Conservation (phyloP, 768 basidiomycete genomes). For the Suillus occidentalis region DNA sequence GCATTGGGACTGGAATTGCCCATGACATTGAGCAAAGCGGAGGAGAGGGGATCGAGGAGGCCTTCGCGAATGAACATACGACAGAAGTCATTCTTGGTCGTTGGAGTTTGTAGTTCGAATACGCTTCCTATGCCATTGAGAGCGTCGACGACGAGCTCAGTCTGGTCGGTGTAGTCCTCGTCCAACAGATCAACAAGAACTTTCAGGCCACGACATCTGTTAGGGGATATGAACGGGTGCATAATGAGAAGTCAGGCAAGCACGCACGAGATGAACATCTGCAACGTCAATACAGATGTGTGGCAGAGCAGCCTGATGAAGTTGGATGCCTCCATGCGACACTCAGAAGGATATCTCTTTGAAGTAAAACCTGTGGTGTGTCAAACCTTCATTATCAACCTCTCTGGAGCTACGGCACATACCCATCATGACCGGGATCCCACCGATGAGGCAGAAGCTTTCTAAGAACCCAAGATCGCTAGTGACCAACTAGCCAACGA, state of each 20-base stretch:
- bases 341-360: conserved; percentile 91
- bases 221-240: neutral
- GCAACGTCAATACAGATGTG: conserved; percentile 89
- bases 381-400: conserved; percentile 6
- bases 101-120: conserved; percentile 94
- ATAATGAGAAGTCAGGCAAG: neutral
- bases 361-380: conserved; percentile 75
- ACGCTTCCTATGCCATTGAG: conserved; percentile 94
- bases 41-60: conserved; percentile 86
- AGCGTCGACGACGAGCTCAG: conserved; percentile 88
- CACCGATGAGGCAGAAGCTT: conserved; percentile 92
- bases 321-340: conserved; percentile 91
- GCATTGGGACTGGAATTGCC: conserved; percentile 64
- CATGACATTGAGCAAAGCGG: conserved; percentile 88
- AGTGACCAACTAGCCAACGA: conserved; percentile 49
- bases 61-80: conserved; percentile 98
- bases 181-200: conserved; percentile 95
- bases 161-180: conserved; percentile 91
- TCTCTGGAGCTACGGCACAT: conserved; percentile 20
- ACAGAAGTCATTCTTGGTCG: conserved; percentile 97
- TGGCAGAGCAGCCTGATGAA: conserved; percentile 92
- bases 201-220: conserved; percentile 89
- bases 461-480: conserved; percentile 85
- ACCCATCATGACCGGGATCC: conserved; percentile 96
- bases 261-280: conserved; percentile 97